Evolutionary conservation across 768 basidiomycete species (phyloP).

Genomic region (Mycena amicta): DNA sequence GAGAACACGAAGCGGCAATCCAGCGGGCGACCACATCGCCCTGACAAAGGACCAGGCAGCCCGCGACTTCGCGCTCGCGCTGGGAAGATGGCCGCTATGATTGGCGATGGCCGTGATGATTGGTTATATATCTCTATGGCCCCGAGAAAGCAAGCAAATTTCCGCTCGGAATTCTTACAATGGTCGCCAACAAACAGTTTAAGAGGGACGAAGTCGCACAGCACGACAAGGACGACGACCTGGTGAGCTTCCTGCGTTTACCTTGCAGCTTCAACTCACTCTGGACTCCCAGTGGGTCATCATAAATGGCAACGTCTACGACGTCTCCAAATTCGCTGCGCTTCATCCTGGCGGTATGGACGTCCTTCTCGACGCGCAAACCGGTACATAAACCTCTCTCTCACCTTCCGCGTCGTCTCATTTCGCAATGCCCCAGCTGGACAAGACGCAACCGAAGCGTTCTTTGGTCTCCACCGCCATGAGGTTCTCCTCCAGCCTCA

Average conservation of each 20-base stretch:
- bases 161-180: no score
- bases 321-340: constrained; percentile 76
- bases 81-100: no score
- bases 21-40: no score
- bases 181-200: neutral
- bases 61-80: no score
- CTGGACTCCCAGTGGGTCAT: constrained; percentile 20
- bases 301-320: constrained; percentile 76
- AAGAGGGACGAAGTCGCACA: neutral
- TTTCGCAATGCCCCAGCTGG: constrained; percentile 45
- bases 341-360: constrained; percentile 84
- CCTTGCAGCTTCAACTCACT: no score
- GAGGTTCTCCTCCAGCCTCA: constrained; percentile 44
- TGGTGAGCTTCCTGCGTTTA: neutral
- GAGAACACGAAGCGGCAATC: no score
- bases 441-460: constrained; percentile 62
- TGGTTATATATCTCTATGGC: no score
- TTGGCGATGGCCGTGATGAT: no score
- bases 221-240: neutral
- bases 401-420: no score
- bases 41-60: no score
- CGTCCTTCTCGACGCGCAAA: constrained; percentile 76
- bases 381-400: constrained; percentile 30
- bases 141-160: no score
- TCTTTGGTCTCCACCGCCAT: constrained; percentile 16